Evolutionary conservation across 176 grass and related monocot species (phyloP).

Genomic region (Miscanthus lutarioriparius): DNA sequence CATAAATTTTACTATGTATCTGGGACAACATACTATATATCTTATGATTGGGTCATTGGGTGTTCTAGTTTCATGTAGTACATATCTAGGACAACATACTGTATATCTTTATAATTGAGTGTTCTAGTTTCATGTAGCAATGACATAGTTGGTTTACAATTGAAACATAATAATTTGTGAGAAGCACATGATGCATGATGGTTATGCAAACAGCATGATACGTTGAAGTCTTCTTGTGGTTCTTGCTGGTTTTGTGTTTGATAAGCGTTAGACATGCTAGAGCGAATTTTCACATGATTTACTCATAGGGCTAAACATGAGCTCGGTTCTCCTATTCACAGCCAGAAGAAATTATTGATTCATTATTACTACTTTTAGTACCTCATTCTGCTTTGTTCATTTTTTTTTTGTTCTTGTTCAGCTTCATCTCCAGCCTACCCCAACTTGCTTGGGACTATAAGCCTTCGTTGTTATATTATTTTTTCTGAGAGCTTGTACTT

Average conservation of each 20-base stretch:
- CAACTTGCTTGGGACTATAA: not conserved
- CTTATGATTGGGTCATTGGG: not conserved
- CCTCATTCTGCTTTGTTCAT: not conserved
- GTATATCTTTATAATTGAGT: not conserved
- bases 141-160: not conserved
- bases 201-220: not conserved
- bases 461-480: not conserved
- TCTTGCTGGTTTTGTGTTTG: not conserved
- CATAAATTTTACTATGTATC: not conserved
- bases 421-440: not conserved
- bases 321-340: not conserved
- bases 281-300: not conserved
- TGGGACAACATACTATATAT: not conserved
- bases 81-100: not conserved
- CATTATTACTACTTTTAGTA: not conserved
- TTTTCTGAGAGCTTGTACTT: constrained; percentile 10
- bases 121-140: not conserved
- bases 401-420: not conserved
- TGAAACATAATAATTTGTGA: not conserved
- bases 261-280: not conserved
- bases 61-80: not conserved
- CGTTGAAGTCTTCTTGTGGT: constrained; percentile 18
- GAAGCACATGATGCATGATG: not conserved
- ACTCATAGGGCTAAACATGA: not conserved
- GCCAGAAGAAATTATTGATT: not conserved